Evolutionary conservation across 2,329 filamentous ascomycete genomes (phyloP).

Genomic region (Aureobasidium sp.): DNA sequence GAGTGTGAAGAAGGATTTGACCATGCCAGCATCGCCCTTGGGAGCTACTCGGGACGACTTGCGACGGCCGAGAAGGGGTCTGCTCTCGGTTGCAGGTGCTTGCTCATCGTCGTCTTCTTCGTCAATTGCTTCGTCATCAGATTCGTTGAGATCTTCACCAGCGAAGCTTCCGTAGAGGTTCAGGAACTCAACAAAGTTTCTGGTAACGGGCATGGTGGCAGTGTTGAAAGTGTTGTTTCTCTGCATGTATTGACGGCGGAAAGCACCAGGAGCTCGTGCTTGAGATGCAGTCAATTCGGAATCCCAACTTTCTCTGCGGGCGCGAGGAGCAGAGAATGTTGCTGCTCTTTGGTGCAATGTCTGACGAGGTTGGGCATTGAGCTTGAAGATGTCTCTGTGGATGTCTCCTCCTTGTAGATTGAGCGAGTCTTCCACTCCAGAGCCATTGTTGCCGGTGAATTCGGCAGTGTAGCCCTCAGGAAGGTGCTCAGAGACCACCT

Average conservation of each 20-base stretch:
- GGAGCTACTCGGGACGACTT: conserved; percentile 40
- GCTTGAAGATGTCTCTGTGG: conserved; percentile 68
- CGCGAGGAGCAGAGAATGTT: conserved; percentile 51
- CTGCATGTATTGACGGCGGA: conserved; percentile 44
- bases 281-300: conserved; percentile 33
- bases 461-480: conserved; percentile 13
- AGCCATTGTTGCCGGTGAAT: not conserved
- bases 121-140: conserved; percentile 50
- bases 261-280: conserved; percentile 43
- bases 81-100: conserved; percentile 47
- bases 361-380: conserved; percentile 43
- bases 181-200: conserved; percentile 66
- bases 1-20: conserved; percentile 69
- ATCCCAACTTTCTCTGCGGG: conserved; percentile 16
- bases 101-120: conserved; percentile 42
- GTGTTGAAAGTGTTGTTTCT: conserved; percentile 30
- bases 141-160: conserved; percentile 56
- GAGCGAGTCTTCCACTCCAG: conserved; percentile 52
- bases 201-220: conserved; percentile 48
- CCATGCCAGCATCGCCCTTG: conserved; percentile 56
- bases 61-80: conserved; percentile 52
- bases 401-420: conserved; percentile 68
- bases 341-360: conserved; percentile 47
- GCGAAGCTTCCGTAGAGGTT: conserved; percentile 70
- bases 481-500: conserved; percentile 13